These are phyloP conservation scores for Ehretia macrophylla DNA, from an alignment of 257 asterid genomes.

Conservation along the genomic window DNA sequence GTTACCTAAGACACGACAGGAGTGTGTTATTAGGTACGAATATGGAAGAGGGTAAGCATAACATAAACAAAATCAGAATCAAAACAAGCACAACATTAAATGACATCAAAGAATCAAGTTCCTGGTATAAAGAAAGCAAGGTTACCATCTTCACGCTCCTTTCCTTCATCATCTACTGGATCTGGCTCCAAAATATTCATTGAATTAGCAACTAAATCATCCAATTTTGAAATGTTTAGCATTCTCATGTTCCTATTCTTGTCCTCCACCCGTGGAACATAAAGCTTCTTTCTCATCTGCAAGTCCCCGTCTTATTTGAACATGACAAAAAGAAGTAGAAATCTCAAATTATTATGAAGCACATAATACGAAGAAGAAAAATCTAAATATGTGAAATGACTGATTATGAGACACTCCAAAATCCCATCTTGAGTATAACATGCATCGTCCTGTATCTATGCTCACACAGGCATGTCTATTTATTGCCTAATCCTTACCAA, in stretches of 20 bases:
- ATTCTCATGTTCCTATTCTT: constrained; percentile 89
- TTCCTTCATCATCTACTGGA: constrained; percentile 62
- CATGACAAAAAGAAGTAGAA: constrained; percentile 14
- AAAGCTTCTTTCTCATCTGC: constrained; percentile 67
- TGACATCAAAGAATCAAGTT: background rate
- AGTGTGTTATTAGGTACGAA: no score
- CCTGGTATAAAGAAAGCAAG: background rate
- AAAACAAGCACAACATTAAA: background rate
- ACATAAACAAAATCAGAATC: background rate
- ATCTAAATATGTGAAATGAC: background rate
- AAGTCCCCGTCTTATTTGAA: constrained; percentile 43
- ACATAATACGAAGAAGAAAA: background rate
- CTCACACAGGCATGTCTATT: background rate
- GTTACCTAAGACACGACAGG: no score
- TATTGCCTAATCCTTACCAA: background rate
- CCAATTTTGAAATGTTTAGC: constrained; percentile 71
- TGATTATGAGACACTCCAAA: no score
- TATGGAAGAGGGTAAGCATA: background rate
- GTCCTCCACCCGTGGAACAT: constrained; percentile 94
- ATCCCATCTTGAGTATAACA: background rate
- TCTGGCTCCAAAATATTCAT: constrained; percentile 93
- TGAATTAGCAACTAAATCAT: constrained; percentile 81
- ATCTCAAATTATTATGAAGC: background rate
- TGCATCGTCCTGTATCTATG: background rate
- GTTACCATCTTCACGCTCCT: constrained; percentile 84